Conservation (phyloP, 2,329 filamentous ascomycete genomes). For the Mollisiaceae sp. region DNA sequence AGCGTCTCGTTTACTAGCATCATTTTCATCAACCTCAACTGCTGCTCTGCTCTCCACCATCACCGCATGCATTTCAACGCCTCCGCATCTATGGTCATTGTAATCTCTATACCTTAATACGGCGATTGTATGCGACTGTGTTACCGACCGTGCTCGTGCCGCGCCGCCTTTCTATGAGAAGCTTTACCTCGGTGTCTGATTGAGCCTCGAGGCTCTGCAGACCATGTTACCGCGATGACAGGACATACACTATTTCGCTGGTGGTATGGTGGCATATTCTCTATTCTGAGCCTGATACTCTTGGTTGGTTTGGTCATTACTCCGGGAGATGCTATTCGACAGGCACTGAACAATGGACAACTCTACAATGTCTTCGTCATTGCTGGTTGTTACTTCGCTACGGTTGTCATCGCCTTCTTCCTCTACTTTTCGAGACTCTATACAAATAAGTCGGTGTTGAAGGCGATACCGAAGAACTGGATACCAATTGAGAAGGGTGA, state of each 20-base stretch:
- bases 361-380: conserved; percentile 85
- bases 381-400: conserved; percentile 74
- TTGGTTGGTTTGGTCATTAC: conserved; percentile 77
- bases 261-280: conserved; percentile 81
- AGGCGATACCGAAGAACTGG: conserved; percentile 84
- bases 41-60: not conserved
- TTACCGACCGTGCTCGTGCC: not conserved
- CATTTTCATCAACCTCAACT: not conserved
- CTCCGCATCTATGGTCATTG: conserved; percentile 5
- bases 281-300: conserved; percentile 75
- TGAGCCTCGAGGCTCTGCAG: conserved; percentile 9
- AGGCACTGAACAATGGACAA: conserved; percentile 69
- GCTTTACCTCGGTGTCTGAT: not conserved
- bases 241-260: conserved; percentile 65
- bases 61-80: not conserved
- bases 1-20: not conserved
- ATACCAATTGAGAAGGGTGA: conserved; percentile 87
- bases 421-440: conserved; percentile 87
- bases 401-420: conserved; percentile 70
- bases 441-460: conserved; percentile 79
- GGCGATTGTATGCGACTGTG: not conserved
- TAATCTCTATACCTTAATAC: conserved; percentile 1
- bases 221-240: conserved; percentile 36
- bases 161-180: conserved; percentile 2
- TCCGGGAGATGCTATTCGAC: conserved; percentile 80